Percentiles rank a stretch among this genome's conserved stretches.
phyloP scores from a whole-genome alignment of 768 basidiomycete species.

The Mycena leptocephala region DNA sequence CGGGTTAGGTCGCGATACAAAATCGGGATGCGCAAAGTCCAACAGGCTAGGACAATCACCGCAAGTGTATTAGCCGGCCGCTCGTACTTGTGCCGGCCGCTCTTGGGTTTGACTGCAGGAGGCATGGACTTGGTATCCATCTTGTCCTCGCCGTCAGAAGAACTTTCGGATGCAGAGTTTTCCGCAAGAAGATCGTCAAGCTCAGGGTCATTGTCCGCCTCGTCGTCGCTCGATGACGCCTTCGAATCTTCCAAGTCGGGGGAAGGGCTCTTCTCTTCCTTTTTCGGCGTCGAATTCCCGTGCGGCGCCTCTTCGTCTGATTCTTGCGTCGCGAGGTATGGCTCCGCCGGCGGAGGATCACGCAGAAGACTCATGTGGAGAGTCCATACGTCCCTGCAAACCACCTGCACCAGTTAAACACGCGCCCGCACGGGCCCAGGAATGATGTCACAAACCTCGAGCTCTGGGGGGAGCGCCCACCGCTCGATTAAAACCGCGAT shows the following conservation, averaged over 20 bases:
- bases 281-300: constrained; percentile 6
- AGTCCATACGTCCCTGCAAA: constrained; percentile 89
- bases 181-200: constrained; percentile 60
- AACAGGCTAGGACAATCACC: constrained; percentile 82
- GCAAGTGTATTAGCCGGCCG: constrained; percentile 69
- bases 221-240: constrained; percentile 41
- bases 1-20: constrained; percentile 82
- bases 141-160: constrained; percentile 53
- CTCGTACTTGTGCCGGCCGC: constrained; percentile 50
- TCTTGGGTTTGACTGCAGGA: constrained; percentile 20
- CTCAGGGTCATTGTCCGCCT: constrained; percentile 49
- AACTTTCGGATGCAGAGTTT: constrained; percentile 59
- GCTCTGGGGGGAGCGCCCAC: constrained; percentile 86
- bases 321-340: constrained; percentile 64
- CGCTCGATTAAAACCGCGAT: constrained; percentile 68
- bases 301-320: constrained; percentile 28
- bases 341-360: constrained; percentile 74
- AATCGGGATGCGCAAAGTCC: constrained; percentile 85
- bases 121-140: constrained; percentile 27
- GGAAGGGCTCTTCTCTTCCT: background rate
- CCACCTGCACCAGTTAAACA: constrained; percentile 57
- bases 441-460: constrained; percentile 70
- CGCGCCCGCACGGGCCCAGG: too few relatives aligned
- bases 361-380: constrained; percentile 78
- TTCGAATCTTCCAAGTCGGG: constrained; percentile 12